Base-by-base conservation (phyloP, 495 filamentous ascomycete genomes). In the Talaromyces ruber region DNA sequence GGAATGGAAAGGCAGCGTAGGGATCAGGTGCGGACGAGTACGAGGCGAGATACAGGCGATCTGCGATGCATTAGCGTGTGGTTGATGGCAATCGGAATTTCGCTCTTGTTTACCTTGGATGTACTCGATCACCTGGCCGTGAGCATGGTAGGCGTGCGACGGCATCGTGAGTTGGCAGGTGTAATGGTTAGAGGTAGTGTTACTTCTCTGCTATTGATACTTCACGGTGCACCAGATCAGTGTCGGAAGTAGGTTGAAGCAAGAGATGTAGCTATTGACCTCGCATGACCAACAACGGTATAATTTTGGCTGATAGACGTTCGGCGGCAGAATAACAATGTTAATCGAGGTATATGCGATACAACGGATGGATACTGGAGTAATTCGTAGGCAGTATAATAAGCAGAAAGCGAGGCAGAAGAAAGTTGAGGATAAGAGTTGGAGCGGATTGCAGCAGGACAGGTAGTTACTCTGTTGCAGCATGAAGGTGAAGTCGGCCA, bases 21-120 rank as follows among this genome's bases (percentile, higher is more conserved):
- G 82, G 84, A 62, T 84, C 86, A 25, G 94, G 94, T 16, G 90
- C 75, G 61, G 90, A 85, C 51, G 91, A 87, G 71, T 97, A 99
- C 54, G 92, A 90, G 62, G 91, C 95, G 60, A 98, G 85, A 72
- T 98, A 99, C 29, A 99, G 82, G 47, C 92, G 92, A 74, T 97
- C 94, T 97, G 75, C 65, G 54, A 52, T 45, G 25, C 18, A 61
- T 30, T 30, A 45, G 25, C 30, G 24, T 60, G 55, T 66, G 64
- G 62, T 18, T 57, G 3, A 50, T 56, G 24, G 12, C 11, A 39
- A 26, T 25, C 3, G 21, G 1, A 55, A 18, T n/a, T n/a, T n/a
- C n/a, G 37, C 2, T 54, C n/a, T 18, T 29, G 39, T 11, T 64
- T 70, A 90, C 88, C 88, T 81, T 86, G 83, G 61, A 91, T 89